Conservation (phyloP, 1,139 yeast species). For the Blastobotrys illinoisensis region DNA sequence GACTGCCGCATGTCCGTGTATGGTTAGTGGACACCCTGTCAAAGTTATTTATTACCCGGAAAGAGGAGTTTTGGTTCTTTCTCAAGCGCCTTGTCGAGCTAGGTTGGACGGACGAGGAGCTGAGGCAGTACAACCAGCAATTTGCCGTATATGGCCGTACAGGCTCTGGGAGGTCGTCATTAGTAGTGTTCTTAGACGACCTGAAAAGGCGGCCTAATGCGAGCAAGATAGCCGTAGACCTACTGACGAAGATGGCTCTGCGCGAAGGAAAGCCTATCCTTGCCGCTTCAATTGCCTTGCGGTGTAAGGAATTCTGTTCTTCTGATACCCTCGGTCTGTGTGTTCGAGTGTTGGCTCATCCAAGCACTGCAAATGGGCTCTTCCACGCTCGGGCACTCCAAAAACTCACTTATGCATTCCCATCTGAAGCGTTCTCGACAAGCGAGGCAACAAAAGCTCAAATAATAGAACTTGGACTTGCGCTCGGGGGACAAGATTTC, state of each 20-base stretch:
- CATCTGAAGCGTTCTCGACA: background rate
- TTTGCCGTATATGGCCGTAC: background rate
- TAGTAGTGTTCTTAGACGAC: background rate
- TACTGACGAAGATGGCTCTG: conserved; percentile 3
- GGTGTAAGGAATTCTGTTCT: background rate
- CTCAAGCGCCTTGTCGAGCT: conserved; percentile 1
- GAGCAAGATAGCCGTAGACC: conserved; percentile 1
- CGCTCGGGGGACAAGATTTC: conserved; percentile 12
- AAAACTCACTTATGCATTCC: background rate
- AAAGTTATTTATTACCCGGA: conserved; percentile 2
- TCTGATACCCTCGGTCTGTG: background rate
- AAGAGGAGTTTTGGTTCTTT: conserved; percentile 2
- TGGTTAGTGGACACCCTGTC: conserved; percentile 6
- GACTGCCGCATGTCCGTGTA: conserved; percentile 6
- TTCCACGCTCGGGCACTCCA: conserved; percentile 7
- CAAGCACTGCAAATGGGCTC: background rate
- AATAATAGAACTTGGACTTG: conserved; percentile 15
- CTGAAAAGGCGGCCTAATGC: background rate
- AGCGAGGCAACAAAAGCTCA: conserved; percentile 12
- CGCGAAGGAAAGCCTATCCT: conserved; percentile 10
- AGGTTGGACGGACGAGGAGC: conserved; percentile 4
- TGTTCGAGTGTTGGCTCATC: conserved; percentile 1
- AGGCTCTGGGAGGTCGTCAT: background rate
- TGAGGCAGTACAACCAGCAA: conserved; percentile 4
- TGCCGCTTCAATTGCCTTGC: conserved; percentile 5